phyloP scores from a whole-genome alignment of 2,329 filamentous ascomycete species.

The Aureobasidium sp. region DNA sequence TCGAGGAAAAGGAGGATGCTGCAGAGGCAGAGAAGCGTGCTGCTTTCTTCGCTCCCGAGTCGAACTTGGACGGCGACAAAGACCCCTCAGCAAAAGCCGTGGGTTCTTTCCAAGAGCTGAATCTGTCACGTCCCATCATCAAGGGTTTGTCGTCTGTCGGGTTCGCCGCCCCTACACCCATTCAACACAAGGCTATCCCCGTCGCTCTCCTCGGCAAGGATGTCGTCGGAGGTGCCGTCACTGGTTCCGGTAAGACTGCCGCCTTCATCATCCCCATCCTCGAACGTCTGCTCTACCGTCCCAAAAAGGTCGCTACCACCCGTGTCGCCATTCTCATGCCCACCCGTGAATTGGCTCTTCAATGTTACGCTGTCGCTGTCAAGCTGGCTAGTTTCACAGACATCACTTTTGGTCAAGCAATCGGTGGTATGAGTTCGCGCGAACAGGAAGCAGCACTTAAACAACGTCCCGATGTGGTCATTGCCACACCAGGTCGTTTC shows the following conservation, averaged over 20 bases:
- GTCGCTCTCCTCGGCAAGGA: constrained; percentile 91
- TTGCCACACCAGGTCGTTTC: constrained; percentile 95
- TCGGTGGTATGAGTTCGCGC: constrained; percentile 89
- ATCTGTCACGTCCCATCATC: constrained; percentile 84
- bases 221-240: constrained; percentile 91
- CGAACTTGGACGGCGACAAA: constrained; percentile 40
- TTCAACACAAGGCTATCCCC: constrained; percentile 89
- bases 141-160: constrained; percentile 79
- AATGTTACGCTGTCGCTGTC: constrained; percentile 87
- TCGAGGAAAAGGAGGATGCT: constrained; percentile 68
- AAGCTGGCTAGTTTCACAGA: constrained; percentile 90
- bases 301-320: constrained; percentile 89
- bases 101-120: constrained; percentile 78
- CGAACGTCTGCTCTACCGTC: constrained; percentile 86
- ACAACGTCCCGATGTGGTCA: constrained; percentile 86
- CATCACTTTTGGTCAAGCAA: constrained; percentile 90
- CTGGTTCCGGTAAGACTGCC: constrained; percentile 94
- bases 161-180: constrained; percentile 85
- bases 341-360: constrained; percentile 92
- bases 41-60: constrained; percentile 84
- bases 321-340: constrained; percentile 94
- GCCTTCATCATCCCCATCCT: constrained; percentile 94
- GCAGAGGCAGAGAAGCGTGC: constrained; percentile 74
- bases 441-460: constrained; percentile 87
- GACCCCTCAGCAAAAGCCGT: constrained; percentile 36